These are phyloP conservation scores for Xylariaceae sp. DNA, from an alignment of 2,329 filamentous ascomycete species.

Conservation along the genomic window DNA sequence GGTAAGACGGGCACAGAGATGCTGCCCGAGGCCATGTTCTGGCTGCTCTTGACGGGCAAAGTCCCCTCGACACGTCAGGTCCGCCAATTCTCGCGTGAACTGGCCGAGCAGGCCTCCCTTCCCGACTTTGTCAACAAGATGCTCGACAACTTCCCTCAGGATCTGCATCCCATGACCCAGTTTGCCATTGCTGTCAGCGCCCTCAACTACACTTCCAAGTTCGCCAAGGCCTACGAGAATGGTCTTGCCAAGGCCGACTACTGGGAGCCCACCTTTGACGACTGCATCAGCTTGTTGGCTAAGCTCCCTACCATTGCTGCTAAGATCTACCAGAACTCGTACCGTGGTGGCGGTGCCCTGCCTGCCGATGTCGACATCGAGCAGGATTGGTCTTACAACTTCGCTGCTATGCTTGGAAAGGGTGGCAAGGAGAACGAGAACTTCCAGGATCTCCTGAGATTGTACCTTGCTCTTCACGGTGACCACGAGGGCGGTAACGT, in stretches of 20 bases:
- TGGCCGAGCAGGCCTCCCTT: constrained; percentile 79
- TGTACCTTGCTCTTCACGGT: constrained; percentile 94
- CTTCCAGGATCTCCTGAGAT: constrained; percentile 89
- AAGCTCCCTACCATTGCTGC: constrained; percentile 96
- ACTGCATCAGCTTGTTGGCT: constrained; percentile 85
- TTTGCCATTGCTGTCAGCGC: constrained; percentile 92
- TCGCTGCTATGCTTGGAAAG: constrained; percentile 92
- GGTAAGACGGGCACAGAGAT: constrained; percentile 90
- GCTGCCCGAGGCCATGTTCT: constrained; percentile 99
- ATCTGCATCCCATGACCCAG: constrained; percentile 97
- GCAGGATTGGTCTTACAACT: constrained; percentile 99
- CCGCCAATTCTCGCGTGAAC: constrained; percentile 73
- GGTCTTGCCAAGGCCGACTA: constrained; percentile 94
- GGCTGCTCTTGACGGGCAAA: constrained; percentile 90
- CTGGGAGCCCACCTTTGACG: constrained; percentile 98
- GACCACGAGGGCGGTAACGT: constrained; percentile 99
- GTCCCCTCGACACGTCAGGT: constrained; percentile 80
- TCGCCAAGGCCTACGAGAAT: constrained; percentile 86
- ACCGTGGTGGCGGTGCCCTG: constrained; percentile 68
- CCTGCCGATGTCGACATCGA: constrained; percentile 70
- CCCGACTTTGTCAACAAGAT: constrained; percentile 80
- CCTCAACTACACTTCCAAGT: constrained; percentile 91
- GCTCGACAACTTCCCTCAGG: constrained; percentile 81
- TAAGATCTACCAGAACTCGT: constrained; percentile 93
- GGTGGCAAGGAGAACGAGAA: constrained; percentile 80